phyloP scores from a whole-genome alignment of 148 eudicot genomes.

The Silene latifolia region DNA sequence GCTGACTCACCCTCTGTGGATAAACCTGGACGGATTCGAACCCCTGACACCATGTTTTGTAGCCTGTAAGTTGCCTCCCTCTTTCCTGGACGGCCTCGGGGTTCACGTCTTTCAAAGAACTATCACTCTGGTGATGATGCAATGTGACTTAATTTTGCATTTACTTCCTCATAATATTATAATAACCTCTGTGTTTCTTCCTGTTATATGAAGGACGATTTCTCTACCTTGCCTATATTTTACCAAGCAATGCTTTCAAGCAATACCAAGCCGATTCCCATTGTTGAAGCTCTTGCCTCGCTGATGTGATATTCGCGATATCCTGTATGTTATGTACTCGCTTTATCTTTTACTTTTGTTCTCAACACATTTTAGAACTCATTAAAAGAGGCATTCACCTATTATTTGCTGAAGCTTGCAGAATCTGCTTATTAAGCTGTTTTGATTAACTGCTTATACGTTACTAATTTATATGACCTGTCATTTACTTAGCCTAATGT shows the following conservation, averaged over 20 bases:
- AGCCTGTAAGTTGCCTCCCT: too few relatives aligned
- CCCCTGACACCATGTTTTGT: too few relatives aligned
- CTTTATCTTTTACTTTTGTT: not conserved
- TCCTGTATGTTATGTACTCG: constrained; percentile 50
- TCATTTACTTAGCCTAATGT: not conserved
- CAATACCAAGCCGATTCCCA: constrained; percentile 65
- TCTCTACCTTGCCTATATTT: constrained; percentile 51
- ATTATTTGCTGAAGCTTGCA: not conserved
- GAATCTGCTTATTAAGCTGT: not conserved
- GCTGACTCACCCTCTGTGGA: not conserved
- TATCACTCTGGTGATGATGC: not conserved
- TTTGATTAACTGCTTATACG: not conserved
- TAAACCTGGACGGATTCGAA: too few relatives aligned
- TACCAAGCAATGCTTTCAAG: constrained; percentile 70
- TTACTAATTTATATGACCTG: not conserved
- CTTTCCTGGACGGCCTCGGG: too few relatives aligned
- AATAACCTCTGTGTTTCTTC: constrained; percentile 11
- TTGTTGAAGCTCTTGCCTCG: constrained; percentile 70
- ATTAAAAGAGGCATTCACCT: not conserved
- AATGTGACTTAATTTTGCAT: not conserved
- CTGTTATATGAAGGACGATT: constrained; percentile 53
- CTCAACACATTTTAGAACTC: not conserved
- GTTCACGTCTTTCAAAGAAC: too few relatives aligned
- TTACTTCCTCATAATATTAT: not conserved
- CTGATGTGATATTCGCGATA: constrained; percentile 60